Percentiles rank a stretch among this genome's conserved stretches.
Conservation (phyloP, 1,284 basidiomycete species). For the Fomitopsis schrenkii region DNA sequence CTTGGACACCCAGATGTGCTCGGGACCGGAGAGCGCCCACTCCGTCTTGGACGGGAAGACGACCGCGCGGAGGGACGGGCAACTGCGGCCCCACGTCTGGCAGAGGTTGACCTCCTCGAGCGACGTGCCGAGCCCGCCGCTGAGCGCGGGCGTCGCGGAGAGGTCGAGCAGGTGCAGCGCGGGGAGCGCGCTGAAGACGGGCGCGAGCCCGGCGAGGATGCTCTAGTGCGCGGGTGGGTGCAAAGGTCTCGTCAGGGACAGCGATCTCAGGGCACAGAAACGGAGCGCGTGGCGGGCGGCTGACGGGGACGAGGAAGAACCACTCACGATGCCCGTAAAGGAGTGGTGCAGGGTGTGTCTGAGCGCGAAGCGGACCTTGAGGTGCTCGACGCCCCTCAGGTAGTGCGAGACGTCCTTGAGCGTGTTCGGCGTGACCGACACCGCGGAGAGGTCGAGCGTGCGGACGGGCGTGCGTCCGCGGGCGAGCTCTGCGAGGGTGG, state of each 20-base stretch:
- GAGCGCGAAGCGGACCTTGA: constrained; percentile 56
- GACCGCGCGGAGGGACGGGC: constrained; percentile 48
- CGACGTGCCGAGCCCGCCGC: constrained; percentile 33
- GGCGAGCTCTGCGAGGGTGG: constrained; percentile 48
- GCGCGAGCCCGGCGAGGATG: constrained; percentile 34
- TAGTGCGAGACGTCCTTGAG: constrained; percentile 51
- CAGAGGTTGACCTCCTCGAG: constrained; percentile 51
- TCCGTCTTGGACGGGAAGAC: constrained; percentile 50
- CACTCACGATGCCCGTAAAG: constrained; percentile 61
- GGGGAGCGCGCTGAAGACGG: constrained; percentile 34
- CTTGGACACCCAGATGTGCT: constrained; percentile 30
- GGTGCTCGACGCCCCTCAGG: constrained; percentile 43
- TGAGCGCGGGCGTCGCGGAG: constrained; percentile 47
- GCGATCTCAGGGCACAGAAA: not conserved
- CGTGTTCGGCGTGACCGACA: constrained; percentile 52
- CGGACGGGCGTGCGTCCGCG: constrained; percentile 42
- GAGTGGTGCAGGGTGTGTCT: constrained; percentile 62
- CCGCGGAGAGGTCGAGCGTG: constrained; percentile 52
- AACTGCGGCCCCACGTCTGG: constrained; percentile 48
- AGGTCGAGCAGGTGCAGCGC: constrained; percentile 42
- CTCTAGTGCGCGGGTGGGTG: constrained; percentile 20
- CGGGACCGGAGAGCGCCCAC: constrained; percentile 21
- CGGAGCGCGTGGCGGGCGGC: not conserved
- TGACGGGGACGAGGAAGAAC: not conserved
- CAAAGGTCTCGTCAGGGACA: not conserved